These are phyloP conservation scores for Cordyceps tenuipes DNA, from an alignment of 2,329 filamentous ascomycete genomes.

Conservation along the genomic window DNA sequence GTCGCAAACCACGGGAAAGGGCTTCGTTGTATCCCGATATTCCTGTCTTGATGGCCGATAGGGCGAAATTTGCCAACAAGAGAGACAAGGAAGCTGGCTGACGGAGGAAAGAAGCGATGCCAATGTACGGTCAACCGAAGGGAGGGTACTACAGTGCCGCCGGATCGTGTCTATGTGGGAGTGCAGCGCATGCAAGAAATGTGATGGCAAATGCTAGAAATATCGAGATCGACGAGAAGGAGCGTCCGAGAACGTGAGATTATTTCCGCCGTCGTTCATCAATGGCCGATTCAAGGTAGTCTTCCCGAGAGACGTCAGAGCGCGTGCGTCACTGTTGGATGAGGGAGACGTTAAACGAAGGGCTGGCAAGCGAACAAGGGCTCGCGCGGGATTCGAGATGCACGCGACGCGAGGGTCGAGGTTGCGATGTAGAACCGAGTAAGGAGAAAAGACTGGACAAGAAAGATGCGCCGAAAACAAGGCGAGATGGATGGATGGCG, in stretches of 20 bases:
- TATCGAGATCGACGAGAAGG: not conserved
- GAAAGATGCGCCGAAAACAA: not conserved
- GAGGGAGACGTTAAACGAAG: slow-evolving; percentile 1
- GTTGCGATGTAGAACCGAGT: not conserved
- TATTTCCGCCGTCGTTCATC: not conserved
- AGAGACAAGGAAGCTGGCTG: not conserved
- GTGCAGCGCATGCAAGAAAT: not conserved
- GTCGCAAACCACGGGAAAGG: slow-evolving; percentile 2
- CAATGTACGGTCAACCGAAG: not conserved
- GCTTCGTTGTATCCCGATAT: not conserved
- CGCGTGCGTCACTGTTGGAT: not conserved
- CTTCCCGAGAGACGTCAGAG: not conserved
- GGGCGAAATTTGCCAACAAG: not conserved
- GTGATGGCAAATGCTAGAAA: not conserved
- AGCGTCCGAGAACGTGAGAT: not conserved
- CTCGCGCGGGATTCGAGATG: not conserved
- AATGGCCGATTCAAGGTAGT: not conserved
- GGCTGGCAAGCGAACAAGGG: not conserved
- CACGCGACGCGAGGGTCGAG: not conserved
- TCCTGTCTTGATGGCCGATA: not conserved
- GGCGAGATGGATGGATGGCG: not conserved
- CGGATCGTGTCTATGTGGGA: not conserved
- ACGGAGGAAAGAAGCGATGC: not conserved
- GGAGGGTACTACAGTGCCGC: not conserved
- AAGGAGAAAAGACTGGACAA: not conserved